Percentiles rank a stretch among this genome's conserved stretches.
phyloP scores from a whole-genome alignment of 176 grass and related monocot species.

The Elymus sibiricus region DNA sequence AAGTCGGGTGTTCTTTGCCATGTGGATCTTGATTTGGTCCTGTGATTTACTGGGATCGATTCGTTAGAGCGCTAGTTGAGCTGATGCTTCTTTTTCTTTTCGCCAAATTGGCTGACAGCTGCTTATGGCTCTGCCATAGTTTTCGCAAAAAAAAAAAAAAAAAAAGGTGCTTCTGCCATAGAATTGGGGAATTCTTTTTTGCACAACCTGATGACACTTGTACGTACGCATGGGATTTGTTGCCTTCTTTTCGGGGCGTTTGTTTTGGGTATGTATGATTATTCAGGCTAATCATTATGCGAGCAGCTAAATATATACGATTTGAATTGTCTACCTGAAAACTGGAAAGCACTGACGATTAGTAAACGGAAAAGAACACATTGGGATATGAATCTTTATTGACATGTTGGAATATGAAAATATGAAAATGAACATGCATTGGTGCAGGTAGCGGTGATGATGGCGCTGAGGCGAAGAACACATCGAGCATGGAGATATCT shows the following conservation, averaged over 20 bases:
- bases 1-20: background rate
- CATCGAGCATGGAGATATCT: slow-evolving; percentile 6
- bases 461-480: slow-evolving; percentile 2
- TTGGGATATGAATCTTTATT: background rate
- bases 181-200: background rate
- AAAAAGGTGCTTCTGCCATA: too few relatives aligned
- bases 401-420: slow-evolving; percentile 2
- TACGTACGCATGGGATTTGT: background rate
- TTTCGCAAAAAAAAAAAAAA: too few relatives aligned
- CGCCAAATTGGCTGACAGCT: background rate
- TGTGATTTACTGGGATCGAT: background rate
- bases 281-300: slow-evolving; percentile 25
- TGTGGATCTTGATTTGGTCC: background rate
- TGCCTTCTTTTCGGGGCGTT: background rate
- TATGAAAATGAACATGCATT: too few relatives aligned
- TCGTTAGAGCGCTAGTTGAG: background rate
- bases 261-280: background rate
- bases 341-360: background rate
- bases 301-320: slow-evolving; percentile 1
- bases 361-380: background rate
- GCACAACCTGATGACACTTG: background rate
- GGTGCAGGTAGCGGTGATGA: background rate
- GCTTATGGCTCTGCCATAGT: too few relatives aligned
- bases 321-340: background rate
- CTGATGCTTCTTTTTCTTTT: background rate